A percentile compares a stretch with the other conserved stretches of the same genome.
These are phyloP conservation scores for Pisolithus marmoratus DNA, from an alignment of 768 basidiomycete species.

Conservation along the genomic window DNA sequence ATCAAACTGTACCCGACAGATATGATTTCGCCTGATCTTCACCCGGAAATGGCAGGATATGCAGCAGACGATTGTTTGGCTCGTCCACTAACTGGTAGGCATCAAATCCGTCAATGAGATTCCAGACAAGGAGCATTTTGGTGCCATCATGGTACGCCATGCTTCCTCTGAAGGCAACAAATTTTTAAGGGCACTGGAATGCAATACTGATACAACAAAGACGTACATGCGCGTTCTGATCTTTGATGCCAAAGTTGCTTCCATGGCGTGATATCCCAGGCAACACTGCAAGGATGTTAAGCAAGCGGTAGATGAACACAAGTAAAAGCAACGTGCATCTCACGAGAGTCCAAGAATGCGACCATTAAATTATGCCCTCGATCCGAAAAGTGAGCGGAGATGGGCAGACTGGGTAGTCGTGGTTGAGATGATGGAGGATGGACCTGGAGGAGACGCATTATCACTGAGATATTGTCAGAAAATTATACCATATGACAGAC, in stretches of 20 bases:
- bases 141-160: background rate
- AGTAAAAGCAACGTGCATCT: background rate
- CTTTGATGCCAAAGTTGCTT: background rate
- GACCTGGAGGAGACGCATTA: background rate
- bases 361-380: background rate
- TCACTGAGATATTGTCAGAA: background rate
- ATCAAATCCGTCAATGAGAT: background rate
- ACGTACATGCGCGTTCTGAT: slow-evolving; percentile 1
- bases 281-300: background rate
- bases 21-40: background rate
- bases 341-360: background rate
- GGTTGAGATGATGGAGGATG: background rate
- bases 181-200: background rate
- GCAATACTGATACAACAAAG: background rate
- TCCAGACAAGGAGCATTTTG: slow-evolving; percentile 1
- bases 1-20: background rate
- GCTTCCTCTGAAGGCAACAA: background rate
- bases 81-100: background rate
- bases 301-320: background rate
- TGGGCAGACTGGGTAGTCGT: background rate
- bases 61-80: background rate
- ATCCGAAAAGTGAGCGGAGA: background rate
- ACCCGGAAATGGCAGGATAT: background rate
- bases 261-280: slow-evolving; percentile 1
- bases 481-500: background rate